Percentiles rank a stretch among this genome's conserved stretches.
Conservation (phyloP, 768 basidiomycete genomes). For the Dioszegia hungarica region DNA sequence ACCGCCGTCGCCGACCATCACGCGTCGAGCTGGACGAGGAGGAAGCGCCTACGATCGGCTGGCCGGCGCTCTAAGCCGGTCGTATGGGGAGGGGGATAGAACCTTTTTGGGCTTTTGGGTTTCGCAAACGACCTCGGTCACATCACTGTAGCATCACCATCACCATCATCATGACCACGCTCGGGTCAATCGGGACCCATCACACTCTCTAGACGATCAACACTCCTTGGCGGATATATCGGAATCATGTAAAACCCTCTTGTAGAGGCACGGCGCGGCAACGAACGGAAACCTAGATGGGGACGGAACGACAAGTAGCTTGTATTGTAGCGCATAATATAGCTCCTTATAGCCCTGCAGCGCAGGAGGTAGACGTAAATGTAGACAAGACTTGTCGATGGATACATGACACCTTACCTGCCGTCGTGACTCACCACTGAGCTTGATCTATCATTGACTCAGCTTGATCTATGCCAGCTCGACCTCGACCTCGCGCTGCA, state of each 20-base stretch:
- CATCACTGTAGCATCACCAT: slow-evolving; percentile 8
- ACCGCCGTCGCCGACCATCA: slow-evolving; percentile 3
- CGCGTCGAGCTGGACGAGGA: slow-evolving; percentile 1
- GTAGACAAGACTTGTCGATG: no score
- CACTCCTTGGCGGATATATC: neutral
- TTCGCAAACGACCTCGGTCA: neutral
- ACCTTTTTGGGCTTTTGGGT: neutral
- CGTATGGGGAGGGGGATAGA: neutral
- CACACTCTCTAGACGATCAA: neutral
- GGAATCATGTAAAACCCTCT: no score
- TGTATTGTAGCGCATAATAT: neutral
- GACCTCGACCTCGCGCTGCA: neutral
- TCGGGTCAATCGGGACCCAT: neutral
- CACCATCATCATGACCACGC: no score
- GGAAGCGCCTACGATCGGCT: slow-evolving; percentile 4
- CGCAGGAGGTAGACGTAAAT: no score
- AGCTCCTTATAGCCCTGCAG: neutral
- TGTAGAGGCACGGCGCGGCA: no score
- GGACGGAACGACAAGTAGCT: no score
- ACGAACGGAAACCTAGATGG: no score
- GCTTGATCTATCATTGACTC: no score
- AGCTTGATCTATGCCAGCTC: neutral
- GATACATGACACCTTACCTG: no score
- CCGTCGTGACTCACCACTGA: no score
- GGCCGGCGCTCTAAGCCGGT: neutral